Evolutionary conservation across 257 asterid species (phyloP).

Genomic region (Cordia subcordata): DNA sequence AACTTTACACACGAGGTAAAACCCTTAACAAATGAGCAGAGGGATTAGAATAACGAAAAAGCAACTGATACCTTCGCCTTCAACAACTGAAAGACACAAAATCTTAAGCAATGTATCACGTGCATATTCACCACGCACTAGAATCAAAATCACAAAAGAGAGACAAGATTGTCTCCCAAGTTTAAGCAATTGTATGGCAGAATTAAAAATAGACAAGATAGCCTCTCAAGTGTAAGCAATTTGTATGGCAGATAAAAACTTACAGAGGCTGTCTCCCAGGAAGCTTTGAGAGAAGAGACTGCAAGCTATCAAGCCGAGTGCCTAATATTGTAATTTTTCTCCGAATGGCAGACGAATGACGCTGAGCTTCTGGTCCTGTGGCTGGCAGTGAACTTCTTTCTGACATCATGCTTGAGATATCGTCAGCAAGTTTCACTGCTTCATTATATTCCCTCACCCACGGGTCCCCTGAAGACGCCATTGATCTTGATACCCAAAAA

Average conservation of each 20-base stretch:
- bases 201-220: too few species aligned
- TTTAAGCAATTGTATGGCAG: not conserved
- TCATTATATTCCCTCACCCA: slow-evolving; percentile 98
- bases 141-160: too few species aligned
- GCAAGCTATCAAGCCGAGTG: slow-evolving; percentile 74
- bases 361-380: slow-evolving; percentile 79
- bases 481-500: slow-evolving; percentile 23
- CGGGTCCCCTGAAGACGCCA: slow-evolving; percentile 75
- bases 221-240: not conserved
- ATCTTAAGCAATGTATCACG: too few species aligned
- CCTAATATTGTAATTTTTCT: slow-evolving; percentile 91
- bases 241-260: slow-evolving; percentile 17
- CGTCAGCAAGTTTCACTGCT: slow-evolving; percentile 83
- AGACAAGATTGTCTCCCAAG: too few species aligned
- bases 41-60: too few species aligned
- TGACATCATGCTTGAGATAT: slow-evolving; percentile 77
- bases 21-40: too few species aligned
- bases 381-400: slow-evolving; percentile 65
- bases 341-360: slow-evolving; percentile 76
- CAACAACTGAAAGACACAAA: too few species aligned
- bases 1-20: too few species aligned
- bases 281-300: slow-evolving; percentile 52
- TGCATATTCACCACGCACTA: too few species aligned
- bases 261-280: slow-evolving; percentile 68
- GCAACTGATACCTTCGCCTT: too few species aligned